Conservation (phyloP, 1,284 basidiomycete genomes). For the Cutaneotrichosporon mucoides region DNA sequence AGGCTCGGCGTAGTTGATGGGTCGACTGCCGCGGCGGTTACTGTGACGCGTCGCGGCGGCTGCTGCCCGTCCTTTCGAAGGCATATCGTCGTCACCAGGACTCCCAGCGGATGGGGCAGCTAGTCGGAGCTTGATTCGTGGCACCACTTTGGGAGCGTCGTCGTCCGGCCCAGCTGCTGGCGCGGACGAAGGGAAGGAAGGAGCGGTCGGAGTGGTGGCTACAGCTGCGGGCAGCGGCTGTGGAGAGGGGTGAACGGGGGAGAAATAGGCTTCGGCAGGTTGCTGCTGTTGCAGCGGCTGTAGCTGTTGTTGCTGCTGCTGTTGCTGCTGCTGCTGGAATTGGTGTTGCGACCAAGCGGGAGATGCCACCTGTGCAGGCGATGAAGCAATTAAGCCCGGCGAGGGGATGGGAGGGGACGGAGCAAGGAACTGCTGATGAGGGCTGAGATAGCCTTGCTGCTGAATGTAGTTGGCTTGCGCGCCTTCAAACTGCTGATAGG, state of each 20-base stretch:
- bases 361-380: neutral
- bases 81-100: constrained; percentile 1
- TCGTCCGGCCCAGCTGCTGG: neutral
- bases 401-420: neutral
- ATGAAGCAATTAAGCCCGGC: neutral
- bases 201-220: neutral
- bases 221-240: neutral
- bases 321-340: constrained; percentile 1
- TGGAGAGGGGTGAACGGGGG: neutral
- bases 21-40: neutral
- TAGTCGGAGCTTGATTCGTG: constrained; percentile 20
- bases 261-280: neutral
- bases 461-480: too few relatives aligned
- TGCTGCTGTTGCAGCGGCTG: neutral
- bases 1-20: constrained; percentile 21
- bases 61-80: neutral
- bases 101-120: neutral
- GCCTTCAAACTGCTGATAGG: neutral
- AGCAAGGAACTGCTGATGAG: neutral
- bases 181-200: neutral
- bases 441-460: neutral
- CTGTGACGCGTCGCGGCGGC: constrained; percentile 2
- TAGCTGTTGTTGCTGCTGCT: constrained; percentile 4
- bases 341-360: constrained; percentile 4
- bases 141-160: neutral